Percentiles rank a stretch among this genome's conserved stretches.
Evolutionary conservation across 345 rosid species (phyloP).

Genomic region (Eucalyptus caleyi): DNA sequence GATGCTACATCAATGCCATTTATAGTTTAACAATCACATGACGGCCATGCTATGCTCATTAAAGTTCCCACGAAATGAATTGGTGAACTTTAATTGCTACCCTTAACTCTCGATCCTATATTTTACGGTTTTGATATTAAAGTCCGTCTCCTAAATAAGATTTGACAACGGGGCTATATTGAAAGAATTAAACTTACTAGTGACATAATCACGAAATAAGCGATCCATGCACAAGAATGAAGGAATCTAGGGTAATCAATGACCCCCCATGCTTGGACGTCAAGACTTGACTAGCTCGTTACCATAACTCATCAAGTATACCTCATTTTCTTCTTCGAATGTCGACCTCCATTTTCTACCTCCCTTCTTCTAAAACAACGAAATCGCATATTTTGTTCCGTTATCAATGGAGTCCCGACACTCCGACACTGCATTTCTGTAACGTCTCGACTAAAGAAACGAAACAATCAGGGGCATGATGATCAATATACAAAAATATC

Average conservation of each 20-base stretch:
- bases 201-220: accelerated
- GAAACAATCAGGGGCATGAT: background rate
- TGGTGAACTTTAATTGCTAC: background rate
- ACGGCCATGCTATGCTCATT: background rate
- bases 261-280: background rate
- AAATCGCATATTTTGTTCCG: accelerated
- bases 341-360: background rate
- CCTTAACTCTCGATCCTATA: background rate
- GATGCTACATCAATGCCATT: background rate
- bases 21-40: background rate
- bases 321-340: accelerated
- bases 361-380: accelerated
- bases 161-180: accelerated
- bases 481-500: background rate
- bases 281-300: accelerated
- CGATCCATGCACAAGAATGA: accelerated
- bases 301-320: background rate
- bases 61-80: background rate
- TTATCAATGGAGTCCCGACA: background rate
- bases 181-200: background rate
- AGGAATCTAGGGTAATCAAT: background rate
- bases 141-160: background rate
- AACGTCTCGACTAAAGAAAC: background rate
- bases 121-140: background rate
- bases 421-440: no score